These are phyloP conservation scores for Botryotinia narcissicola DNA, from an alignment of 2,329 filamentous ascomycete genomes.

Conservation along the genomic window DNA sequence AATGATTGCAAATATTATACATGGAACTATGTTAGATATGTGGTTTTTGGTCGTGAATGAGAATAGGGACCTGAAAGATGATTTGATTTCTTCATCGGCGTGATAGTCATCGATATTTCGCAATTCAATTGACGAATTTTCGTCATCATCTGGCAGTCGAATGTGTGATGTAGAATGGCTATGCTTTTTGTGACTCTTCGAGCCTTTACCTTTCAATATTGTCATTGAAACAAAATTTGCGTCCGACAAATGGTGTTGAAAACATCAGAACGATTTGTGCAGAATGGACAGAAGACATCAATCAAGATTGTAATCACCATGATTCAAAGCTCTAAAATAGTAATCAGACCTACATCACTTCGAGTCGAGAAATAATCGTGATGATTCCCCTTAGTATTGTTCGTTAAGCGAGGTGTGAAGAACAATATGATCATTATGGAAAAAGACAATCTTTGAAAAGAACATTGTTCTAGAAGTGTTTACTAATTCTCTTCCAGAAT, in stretches of 20 bases:
- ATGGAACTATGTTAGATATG: slow-evolving; percentile 51
- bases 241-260: not conserved
- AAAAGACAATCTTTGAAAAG: not conserved
- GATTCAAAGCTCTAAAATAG: not conserved
- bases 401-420: slow-evolving; percentile 24
- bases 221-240: slow-evolving; percentile 4
- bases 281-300: not conserved
- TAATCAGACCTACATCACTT: not conserved
- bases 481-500: not conserved
- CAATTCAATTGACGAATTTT: slow-evolving; percentile 14
- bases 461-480: slow-evolving; percentile 5
- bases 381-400: slow-evolving; percentile 26
- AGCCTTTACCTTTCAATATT: slow-evolving; percentile 2
- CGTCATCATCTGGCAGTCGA: slow-evolving; percentile 1
- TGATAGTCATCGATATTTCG: not conserved
- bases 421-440: slow-evolving; percentile 14
- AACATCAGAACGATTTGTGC: not conserved
- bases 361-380: not conserved
- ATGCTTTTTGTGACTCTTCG: slow-evolving; percentile 8
- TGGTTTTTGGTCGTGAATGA: slow-evolving; percentile 67
- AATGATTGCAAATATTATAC: slow-evolving; percentile 54
- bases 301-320: not conserved
- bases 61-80: slow-evolving; percentile 53
- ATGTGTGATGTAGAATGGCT: not conserved
- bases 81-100: slow-evolving; percentile 12